Conservation (phyloP, 306 rosid species). For the Rosa lucieae region DNA sequence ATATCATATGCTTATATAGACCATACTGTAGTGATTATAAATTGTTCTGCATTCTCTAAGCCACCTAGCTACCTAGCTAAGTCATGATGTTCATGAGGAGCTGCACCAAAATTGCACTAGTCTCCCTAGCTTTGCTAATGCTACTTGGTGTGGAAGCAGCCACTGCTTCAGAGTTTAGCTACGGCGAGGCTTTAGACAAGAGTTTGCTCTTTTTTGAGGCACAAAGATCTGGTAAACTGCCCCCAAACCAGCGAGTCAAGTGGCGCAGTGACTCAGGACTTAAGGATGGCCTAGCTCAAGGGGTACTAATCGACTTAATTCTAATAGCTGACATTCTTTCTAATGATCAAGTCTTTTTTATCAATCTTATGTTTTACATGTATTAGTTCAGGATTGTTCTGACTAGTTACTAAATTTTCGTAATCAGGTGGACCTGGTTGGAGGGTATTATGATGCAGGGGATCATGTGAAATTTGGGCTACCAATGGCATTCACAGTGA, state of each 20-base stretch:
- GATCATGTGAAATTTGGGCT: slow-evolving; percentile 91
- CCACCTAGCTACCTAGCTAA: neutral
- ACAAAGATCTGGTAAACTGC: slow-evolving; percentile 76
- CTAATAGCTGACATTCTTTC: neutral
- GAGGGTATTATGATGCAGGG: slow-evolving; percentile 96
- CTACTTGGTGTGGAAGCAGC: slow-evolving; percentile 27
- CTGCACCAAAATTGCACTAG: slow-evolving; percentile 4
- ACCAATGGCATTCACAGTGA: slow-evolving; percentile 79
- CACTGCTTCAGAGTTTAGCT: slow-evolving; percentile 38
- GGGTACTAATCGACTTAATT: slow-evolving; percentile 34
- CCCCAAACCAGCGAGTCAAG: slow-evolving; percentile 45
- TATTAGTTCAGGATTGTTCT: neutral
- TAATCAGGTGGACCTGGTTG: slow-evolving; percentile 70
- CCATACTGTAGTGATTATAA: neutral
- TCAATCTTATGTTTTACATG: neutral
- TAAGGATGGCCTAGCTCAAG: slow-evolving; percentile 70
- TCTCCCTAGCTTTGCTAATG: slow-evolving; percentile 21
- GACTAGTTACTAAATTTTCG: neutral
- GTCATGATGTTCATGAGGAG: slow-evolving; percentile 33
- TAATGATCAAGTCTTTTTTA: neutral
- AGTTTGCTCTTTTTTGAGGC: slow-evolving; percentile 80
- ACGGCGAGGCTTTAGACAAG: slow-evolving; percentile 72
- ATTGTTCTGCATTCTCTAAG: neutral
- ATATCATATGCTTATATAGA: neutral
- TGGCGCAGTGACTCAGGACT: slow-evolving; percentile 88